Base-by-base conservation (phyloP, 768 basidiomycete genomes). In the Inosperma sp. region DNA sequence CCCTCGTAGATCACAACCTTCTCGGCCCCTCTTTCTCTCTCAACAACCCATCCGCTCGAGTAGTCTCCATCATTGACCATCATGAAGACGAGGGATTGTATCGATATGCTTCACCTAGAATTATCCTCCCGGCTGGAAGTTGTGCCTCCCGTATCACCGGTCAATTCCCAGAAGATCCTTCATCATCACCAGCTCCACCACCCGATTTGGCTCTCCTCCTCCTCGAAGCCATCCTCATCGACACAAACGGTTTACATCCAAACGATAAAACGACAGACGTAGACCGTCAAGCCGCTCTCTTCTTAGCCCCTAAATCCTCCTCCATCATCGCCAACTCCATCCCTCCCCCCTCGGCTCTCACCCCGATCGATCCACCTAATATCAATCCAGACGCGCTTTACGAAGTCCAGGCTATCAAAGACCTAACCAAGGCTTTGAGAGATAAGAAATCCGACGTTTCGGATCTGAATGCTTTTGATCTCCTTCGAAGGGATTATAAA, bases 401-500 rank as follows among this genome's bases (percentile, higher is more conserved):
- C 49, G 68, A 74, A 0, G 62, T 68, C 3, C 65, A 69, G 30
- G 70, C 69, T 3, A 68, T 89, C 41, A 73, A 73, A 54, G 68
- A 69, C 0, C 74, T 91, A 12, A 71, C 77, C 2, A 61, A 64
- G 29, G 63, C 66, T 3, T 74, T 92, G 19, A 52, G 69, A 43
- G 57, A 60, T 2, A 80, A 80, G 68, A 99, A 98, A 64, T 58
- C 59, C 3, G 79, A 84, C 51, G 72, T 98, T 7, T 78, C 80
- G 2, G 77, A 82, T 54, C 74, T 97, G 14, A 71, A 70, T 7
- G 80, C 82, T 0, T 75, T 79, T 49, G 93, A 97, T 61, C 79
- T 97, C 16, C 77, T 99, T 4, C 77, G 92, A 10, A 73, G 96
- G n/a, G 96, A 99, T 68, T 99, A 93, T 75, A 98, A 99, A 65